Conservation (phyloP, 2,329 filamentous ascomycete species). For the Epichloe brachyelytri region DNA sequence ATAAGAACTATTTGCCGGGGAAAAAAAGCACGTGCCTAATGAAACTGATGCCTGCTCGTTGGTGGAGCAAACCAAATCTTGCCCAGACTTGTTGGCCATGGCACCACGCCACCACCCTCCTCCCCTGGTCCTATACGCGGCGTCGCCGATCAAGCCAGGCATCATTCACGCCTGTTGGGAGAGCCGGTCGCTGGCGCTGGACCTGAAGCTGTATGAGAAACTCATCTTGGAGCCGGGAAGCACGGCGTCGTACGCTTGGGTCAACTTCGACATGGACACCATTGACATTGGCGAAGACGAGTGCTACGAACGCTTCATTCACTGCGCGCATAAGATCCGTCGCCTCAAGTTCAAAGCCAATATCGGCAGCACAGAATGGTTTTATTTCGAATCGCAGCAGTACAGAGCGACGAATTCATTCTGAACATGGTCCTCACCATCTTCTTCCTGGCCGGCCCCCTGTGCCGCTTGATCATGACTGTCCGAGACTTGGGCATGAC, state of each 20-base stretch:
- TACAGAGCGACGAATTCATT: slow-evolving; percentile 12
- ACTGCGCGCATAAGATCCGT: not conserved
- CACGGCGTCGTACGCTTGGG: not conserved
- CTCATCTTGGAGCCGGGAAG: not conserved
- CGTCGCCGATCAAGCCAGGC: not conserved
- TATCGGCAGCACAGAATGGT: not conserved
- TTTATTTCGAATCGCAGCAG: not conserved
- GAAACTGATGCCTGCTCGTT: too few species aligned
- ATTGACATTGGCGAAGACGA: not conserved
- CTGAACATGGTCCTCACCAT: slow-evolving; percentile 27
- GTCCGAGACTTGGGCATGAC: too few species aligned
- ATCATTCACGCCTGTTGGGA: not conserved
- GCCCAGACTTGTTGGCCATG: too few species aligned
- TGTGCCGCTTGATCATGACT: too few species aligned
- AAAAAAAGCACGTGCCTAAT: too few species aligned
- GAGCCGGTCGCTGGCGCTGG: not conserved
- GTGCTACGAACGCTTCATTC: not conserved
- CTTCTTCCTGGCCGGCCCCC: slow-evolving; percentile 25
- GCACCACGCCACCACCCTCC: too few species aligned
- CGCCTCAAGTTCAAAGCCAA: not conserved
- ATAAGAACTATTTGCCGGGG: too few species aligned
- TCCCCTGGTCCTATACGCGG: not conserved
- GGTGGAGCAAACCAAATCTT: too few species aligned
- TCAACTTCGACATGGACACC: not conserved
- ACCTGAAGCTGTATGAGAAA: not conserved